Conservation (phyloP, 192 early-diverging fungal species). For the Coemansia sp. region DNA sequence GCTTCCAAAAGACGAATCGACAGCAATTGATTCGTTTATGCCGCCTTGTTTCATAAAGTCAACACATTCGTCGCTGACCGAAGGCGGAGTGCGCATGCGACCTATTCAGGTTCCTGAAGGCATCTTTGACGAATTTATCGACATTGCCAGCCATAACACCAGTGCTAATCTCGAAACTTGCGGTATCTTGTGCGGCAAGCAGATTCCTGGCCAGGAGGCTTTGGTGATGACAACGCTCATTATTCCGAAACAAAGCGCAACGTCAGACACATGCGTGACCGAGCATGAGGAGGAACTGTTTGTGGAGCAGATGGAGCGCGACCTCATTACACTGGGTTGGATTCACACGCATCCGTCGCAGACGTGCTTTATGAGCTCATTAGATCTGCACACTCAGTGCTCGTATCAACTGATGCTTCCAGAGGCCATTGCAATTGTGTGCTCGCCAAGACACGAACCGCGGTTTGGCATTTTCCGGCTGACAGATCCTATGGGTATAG, state of each 20-base stretch:
- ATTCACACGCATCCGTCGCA: slow-evolving; percentile 94
- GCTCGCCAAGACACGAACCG: slow-evolving; percentile 69
- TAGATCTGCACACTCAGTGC: slow-evolving; percentile 90
- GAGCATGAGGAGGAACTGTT: slow-evolving; percentile 84
- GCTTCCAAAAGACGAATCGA: background rate
- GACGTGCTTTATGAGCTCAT: slow-evolving; percentile 90
- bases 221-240: slow-evolving; percentile 69
- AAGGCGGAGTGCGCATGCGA: slow-evolving; percentile 65
- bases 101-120: slow-evolving; percentile 64
- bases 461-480: slow-evolving; percentile 82
- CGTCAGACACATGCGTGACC: slow-evolving; percentile 81
- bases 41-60: slow-evolving; percentile 29
- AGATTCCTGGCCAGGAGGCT: slow-evolving; percentile 55
- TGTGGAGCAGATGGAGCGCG: slow-evolving; percentile 68
- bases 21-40: slow-evolving; percentile 18
- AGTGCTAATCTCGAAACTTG: slow-evolving; percentile 82
- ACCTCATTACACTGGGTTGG: slow-evolving; percentile 86
- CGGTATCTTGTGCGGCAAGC: slow-evolving; percentile 75
- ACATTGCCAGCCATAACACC: slow-evolving; percentile 73
- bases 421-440: slow-evolving; percentile 91
- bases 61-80: slow-evolving; percentile 51
- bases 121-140: slow-evolving; percentile 68
- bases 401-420: slow-evolving; percentile 89
- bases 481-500: slow-evolving; percentile 83
- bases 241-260: slow-evolving; percentile 87